Base-by-base conservation (phyloP, 495 filamentous ascomycete genomes). In the Podospora bellae-mahoneyi region DNA sequence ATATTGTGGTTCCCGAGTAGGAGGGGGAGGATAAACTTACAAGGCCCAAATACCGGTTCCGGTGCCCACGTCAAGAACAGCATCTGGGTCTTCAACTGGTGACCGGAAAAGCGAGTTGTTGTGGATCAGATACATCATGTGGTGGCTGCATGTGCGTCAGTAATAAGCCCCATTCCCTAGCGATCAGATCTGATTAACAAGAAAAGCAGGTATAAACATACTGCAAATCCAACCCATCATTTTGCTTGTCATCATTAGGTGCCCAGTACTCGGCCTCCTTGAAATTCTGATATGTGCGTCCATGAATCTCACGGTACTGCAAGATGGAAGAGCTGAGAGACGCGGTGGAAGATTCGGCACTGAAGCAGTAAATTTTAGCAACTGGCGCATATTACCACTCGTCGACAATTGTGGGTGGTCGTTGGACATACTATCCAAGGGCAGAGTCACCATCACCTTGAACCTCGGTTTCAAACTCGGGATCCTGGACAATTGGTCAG, bases 31-130 rank as follows among this genome's bases (percentile, higher is more conserved):
- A 18, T n/a, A 58, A 26, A 58, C 55, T 7, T 58, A 58, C 55
- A 66, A 23, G 10, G 65, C 55, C 48, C 64, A 65, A 23, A 57
- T 77, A 55, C 79, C 77, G 74, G 58, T 64, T n/a, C 89, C 89
- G 3, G 89, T 91, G n/a, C 90, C 90, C 39, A 90, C 74, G 67
- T 91, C 90, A 5, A 92, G 78, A 4, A 86, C 82, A 19, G 55
- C n/a, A 7, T 58, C n/a, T 20, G 23, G n/a, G 3, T 19, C 23
- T 10, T 58, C 55, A 9, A 58, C n/a, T 5, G 55, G 55, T 20
- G 55, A 19, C n/a, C n/a, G 55, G 23, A 20, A 58, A 7, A 58
- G 55, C 23, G n/a, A 20, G 55, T 58, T 26, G 55, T 58, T 26
- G 23, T 20, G 55, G 23, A 26, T 58, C 4, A 58, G 0, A 18